Evolutionary conservation across 257 asterid genomes (phyloP), one percentile per base, ranked within the genome.

Genomic region (Lycium barbarum): DNA sequence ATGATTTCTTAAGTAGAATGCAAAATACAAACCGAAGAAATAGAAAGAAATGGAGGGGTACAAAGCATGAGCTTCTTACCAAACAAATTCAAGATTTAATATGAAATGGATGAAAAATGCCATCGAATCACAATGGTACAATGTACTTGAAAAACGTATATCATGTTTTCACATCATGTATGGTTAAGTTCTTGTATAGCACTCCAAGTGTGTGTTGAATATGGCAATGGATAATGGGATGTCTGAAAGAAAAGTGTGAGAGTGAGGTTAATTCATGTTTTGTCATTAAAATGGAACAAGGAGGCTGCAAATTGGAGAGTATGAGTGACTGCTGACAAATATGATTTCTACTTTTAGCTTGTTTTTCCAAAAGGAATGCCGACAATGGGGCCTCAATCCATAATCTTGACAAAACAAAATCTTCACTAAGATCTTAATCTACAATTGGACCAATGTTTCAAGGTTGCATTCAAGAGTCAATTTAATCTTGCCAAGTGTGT

Each of bases 301-400:
- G 61, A 71, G 61, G 81, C 43, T 47, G 81, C 81, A 74, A 72
- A 20, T 74, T 74, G 40, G 81, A 76, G 47, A 53, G 82, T 76
- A 15, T 17, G 63, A 76, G 63, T 76, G 82, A 51, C 47, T 51
- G 82, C 47, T 51, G 81, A 76, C 81, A 26, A 49, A n/a, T 74
- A 49, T 74, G 20, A 74, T 22, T 13, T 49, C 45, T 47, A 22
- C 62, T 76, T 76, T 36, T 67, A 0, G 1, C 10, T 45, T 76
- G 45, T 47, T 47, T 49, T 3, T 1, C 45, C 82, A 14, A 51
- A 51, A 51, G 65, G 49, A 76, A 76, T 74, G 58, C 81, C 43
- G 22, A 74, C 62, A 74, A 20, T 51, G 65, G 82, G 82, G 15
- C 63, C 65, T 49, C 22, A 51, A 36, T 13, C 62, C 62, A 76